A percentile compares a stretch with the other conserved stretches of the same genome.
These are phyloP conservation scores for Geranium brycei DNA, from an alignment of 345 rosid species.

Conservation along the genomic window DNA sequence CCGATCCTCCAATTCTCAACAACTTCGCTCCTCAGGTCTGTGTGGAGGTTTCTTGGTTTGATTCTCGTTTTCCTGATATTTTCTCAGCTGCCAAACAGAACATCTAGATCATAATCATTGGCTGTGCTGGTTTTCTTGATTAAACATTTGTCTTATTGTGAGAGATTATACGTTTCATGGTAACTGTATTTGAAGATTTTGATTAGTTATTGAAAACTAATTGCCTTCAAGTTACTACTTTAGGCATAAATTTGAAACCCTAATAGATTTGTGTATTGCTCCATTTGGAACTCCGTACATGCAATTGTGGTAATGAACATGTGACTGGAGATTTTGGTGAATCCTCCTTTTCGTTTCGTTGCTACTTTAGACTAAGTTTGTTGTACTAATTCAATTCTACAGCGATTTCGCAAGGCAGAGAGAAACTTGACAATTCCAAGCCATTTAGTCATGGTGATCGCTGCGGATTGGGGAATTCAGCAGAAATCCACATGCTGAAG, in stretches of 20 bases:
- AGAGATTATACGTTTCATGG: too few species aligned
- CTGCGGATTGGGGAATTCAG: not conserved
- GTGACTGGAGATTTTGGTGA: not conserved
- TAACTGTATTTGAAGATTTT: not conserved
- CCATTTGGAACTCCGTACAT: not conserved
- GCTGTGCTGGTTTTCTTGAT: too few species aligned
- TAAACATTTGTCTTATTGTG: too few species aligned
- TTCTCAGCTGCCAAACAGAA: not conserved
- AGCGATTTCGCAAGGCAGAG: slow-evolving; percentile 11
- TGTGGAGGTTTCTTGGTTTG: not conserved
- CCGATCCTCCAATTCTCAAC: not conserved
- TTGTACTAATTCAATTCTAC: slow-evolving; percentile 1
- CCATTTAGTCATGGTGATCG: not conserved
- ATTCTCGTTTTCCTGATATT: not conserved
- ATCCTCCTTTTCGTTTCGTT: not conserved
- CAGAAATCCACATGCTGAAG: not conserved
- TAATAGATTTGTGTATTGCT: too few species aligned
- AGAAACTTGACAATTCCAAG: slow-evolving; percentile 10
- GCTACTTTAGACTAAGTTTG: not conserved
- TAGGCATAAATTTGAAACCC: not conserved
- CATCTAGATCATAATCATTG: not conserved
- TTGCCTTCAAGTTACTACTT: not conserved
- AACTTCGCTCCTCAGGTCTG: not conserved
- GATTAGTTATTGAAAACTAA: not conserved
- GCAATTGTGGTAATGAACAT: too few species aligned